Base-by-base conservation (phyloP, 805 yeast species). In the Ogataea pilisensis region DNA sequence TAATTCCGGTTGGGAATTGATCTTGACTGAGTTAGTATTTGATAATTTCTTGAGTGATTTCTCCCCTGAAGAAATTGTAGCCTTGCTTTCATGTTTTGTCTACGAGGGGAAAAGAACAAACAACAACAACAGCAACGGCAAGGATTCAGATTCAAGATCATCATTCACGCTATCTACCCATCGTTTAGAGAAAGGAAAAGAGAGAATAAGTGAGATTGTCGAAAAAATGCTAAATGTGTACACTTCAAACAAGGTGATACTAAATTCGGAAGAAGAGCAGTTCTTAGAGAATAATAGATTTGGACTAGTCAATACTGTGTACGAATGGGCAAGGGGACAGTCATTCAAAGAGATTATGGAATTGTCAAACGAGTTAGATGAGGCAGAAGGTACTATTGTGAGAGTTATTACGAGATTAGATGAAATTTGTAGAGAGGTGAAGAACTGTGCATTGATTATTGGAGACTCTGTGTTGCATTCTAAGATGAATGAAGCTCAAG, bases 271-370 rank as follows among this genome's bases (percentile, higher is more conserved):
- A 39, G 98, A 91, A 53, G 83, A 82, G 37, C 85, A 83, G 44
- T 93, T 91, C 55, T 65, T 83, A 49, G 95, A 87, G 42, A 75
- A 82, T 48, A 82, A 87, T 53, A 70, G 98, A 50, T 93, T 93
- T 63, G 95, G 91, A 0, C 71, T 93, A 55, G 85, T 88, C 64
- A 91, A 89, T 59, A 96, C 88, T 11, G 96, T 91, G 4, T 93
- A 91, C 60, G 97, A 93, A 64, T 93, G 99, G 99, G 96, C 98
- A 1, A 73, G 95, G 49, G 99, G 99, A 2, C 74, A 82, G 72
- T 75, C 95, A 0, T 93, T 93, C 68, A 83, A 84, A 49, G 95
- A 88, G 43, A 91, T 93, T 49, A 93, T 90, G 83, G 82, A 78
- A 44, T 73, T 88, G 48, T 86, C 96, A 43, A 81, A 80, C 16